phyloP scores from a whole-genome alignment of 345 rosid genomes.

The Anastatica hierochuntica region DNA sequence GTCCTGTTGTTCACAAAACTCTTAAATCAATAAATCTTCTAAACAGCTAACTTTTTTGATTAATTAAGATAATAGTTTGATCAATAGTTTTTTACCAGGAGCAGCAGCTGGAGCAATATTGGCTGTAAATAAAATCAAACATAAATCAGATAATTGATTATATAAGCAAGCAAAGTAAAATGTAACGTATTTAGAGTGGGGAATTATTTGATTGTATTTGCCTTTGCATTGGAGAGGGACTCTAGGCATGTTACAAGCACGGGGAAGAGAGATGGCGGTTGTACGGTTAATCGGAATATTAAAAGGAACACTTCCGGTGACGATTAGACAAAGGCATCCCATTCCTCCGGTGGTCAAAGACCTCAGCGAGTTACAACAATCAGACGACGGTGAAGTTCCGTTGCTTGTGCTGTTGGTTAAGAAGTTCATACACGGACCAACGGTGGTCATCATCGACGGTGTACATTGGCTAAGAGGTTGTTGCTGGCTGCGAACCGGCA shows the following conservation, averaged over 20 bases:
- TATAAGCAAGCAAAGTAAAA: background rate
- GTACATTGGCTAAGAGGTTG: slow-evolving; percentile 50
- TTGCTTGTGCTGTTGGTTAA: slow-evolving; percentile 50
- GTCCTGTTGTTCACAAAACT: slow-evolving; percentile 31
- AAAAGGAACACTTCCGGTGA: slow-evolving; percentile 59
- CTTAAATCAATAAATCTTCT: background rate
- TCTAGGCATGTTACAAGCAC: slow-evolving; percentile 71
- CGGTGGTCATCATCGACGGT: slow-evolving; percentile 35
- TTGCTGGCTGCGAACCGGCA: slow-evolving; percentile 31
- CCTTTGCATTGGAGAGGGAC: slow-evolving; percentile 82
- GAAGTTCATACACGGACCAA: slow-evolving; percentile 64
- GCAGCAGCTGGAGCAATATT: slow-evolving; percentile 55
- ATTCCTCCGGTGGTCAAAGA: slow-evolving; percentile 44
- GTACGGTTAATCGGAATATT: slow-evolving; percentile 60
- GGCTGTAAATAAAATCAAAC: slow-evolving; percentile 26
- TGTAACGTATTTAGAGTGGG: background rate
- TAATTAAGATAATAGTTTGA: background rate
- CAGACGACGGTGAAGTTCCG: slow-evolving; percentile 47
- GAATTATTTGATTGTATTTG: no score
- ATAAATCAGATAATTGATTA: background rate
- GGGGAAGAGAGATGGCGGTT: slow-evolving; percentile 75
- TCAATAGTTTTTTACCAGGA: slow-evolving; percentile 39
- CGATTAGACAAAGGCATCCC: slow-evolving; percentile 68
- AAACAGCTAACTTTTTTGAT: background rate
- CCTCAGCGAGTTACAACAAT: slow-evolving; percentile 56